Evolutionary conservation across 441 rosid species (phyloP).

Genomic region (Geranium incanum): DNA sequence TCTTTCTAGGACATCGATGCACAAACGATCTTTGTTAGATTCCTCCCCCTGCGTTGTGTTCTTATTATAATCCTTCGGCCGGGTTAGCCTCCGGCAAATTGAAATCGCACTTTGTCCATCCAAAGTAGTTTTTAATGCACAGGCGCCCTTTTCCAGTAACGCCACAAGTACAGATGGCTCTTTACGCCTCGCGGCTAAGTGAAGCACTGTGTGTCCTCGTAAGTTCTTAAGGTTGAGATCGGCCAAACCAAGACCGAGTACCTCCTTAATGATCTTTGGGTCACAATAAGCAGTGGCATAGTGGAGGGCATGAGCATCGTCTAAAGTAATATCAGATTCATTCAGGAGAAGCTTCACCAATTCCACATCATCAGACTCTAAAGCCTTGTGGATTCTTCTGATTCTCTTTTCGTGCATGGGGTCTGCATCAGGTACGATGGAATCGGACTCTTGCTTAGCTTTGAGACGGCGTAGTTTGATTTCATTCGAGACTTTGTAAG

Average conservation of each 20-base stretch:
- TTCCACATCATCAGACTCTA: conserved; percentile 33
- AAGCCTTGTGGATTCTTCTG: conserved; percentile 29
- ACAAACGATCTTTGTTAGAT: conserved; percentile 28
- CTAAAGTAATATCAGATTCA: conserved; percentile 30
- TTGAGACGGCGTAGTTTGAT: conserved; percentile 24
- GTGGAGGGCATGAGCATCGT: conserved; percentile 31
- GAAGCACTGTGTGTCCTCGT: conserved; percentile 29
- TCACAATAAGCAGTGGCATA: conserved; percentile 35
- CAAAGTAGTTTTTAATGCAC: conserved; percentile 19
- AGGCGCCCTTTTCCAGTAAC: conserved; percentile 25
- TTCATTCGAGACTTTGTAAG: conserved; percentile 17
- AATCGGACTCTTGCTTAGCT: conserved; percentile 15
- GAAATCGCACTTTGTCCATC: conserved; percentile 26
- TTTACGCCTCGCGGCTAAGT: conserved; percentile 31
- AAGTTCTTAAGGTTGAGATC: conserved; percentile 22
- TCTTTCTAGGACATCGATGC: conserved; percentile 26
- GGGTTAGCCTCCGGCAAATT: conserved; percentile 28
- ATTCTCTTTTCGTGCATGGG: conserved; percentile 20
- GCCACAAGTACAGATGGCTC: conserved; percentile 29
- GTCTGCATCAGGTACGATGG: conserved; percentile 4
- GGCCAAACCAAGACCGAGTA: conserved; percentile 23
- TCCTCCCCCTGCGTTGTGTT: conserved; percentile 26
- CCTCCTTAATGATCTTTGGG: conserved; percentile 27
- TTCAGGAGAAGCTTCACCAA: conserved; percentile 25
- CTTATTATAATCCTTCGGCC: conserved; percentile 30